These are phyloP conservation scores for Tolypocladium album DNA, from an alignment of 2,329 filamentous ascomycete genomes.

Conservation along the genomic window DNA sequence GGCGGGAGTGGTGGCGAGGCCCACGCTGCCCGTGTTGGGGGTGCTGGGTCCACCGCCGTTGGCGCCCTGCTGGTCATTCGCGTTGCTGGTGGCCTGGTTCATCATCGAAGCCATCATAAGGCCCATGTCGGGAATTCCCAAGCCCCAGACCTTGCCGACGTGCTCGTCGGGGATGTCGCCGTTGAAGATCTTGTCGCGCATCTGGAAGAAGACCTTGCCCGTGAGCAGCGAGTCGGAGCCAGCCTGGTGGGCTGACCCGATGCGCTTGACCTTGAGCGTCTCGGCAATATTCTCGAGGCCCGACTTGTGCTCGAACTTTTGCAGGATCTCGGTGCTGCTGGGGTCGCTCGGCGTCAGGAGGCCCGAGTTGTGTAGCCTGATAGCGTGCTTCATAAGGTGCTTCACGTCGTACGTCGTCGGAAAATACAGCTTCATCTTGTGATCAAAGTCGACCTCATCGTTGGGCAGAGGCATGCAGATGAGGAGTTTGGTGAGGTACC, in stretches of 20 bases:
- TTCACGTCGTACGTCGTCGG: conserved; percentile 93
- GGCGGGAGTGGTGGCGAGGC: conserved; percentile 37
- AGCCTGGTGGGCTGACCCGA: conserved; percentile 82
- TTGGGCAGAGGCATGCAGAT: conserved; percentile 73
- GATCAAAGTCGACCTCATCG: conserved; percentile 82
- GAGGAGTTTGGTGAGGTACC: conserved; percentile 90
- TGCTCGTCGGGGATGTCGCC: conserved; percentile 73
- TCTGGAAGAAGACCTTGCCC: conserved; percentile 88
- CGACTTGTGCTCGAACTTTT: conserved; percentile 80
- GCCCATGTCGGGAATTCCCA: conserved; percentile 61
- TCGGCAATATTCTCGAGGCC: conserved; percentile 91
- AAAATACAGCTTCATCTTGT: conserved; percentile 85
- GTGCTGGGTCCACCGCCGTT: conserved; percentile 42
- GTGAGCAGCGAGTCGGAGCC: conserved; percentile 91
- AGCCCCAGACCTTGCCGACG: conserved; percentile 83
- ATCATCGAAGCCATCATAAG: conserved; percentile 23
- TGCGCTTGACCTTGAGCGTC: conserved; percentile 78
- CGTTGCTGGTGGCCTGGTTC: conserved; percentile 24
- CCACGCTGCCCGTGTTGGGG: conserved; percentile 54
- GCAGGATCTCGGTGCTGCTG: conserved; percentile 61
- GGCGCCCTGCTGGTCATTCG: conserved; percentile 22
- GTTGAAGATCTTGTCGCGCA: conserved; percentile 80
- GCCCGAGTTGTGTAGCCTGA: conserved; percentile 53
- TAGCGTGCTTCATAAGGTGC: conserved; percentile 87
- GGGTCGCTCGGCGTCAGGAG: conserved; percentile 54